These are phyloP conservation scores for Vitis amurensis DNA, from an alignment of 164 flowering plant species.

Conservation along the genomic window DNA sequence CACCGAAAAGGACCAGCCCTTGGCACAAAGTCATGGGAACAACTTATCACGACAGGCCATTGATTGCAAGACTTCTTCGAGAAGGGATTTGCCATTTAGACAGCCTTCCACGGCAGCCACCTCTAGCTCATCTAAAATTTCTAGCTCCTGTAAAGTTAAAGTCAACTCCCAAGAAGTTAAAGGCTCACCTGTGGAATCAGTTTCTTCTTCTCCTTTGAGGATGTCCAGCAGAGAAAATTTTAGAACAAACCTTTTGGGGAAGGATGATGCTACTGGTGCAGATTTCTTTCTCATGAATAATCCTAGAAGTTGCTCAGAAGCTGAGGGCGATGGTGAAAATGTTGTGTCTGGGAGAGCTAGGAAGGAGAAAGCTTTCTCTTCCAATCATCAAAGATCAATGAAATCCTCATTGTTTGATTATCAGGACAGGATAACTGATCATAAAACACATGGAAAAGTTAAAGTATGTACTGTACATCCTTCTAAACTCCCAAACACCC, in stretches of 20 bases:
- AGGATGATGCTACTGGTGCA: conserved; percentile 38
- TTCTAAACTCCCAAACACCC: conserved; percentile 26
- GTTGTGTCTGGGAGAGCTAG: conserved; percentile 31
- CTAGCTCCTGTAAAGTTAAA: conserved; percentile 67
- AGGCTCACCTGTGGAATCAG: conserved; percentile 95
- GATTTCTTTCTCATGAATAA: conserved; percentile 22
- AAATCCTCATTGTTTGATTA: conserved; percentile 42
- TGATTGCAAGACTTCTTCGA: conserved; percentile 45
- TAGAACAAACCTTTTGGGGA: conserved; percentile 29
- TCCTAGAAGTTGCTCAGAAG: conserved; percentile 45
- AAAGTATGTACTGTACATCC: conserved; percentile 22
- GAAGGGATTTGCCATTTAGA: conserved; percentile 44
- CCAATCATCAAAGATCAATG: conserved; percentile 27
- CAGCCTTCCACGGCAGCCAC: conserved; percentile 63
- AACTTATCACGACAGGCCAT: conserved; percentile 24
- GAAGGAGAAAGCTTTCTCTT: conserved; percentile 34
- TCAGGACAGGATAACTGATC: conserved; percentile 29
- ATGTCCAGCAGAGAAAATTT: conserved; percentile 44
- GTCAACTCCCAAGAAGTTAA: conserved; percentile 54
- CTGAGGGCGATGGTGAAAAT: conserved; percentile 50
- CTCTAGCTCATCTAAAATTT: conserved; percentile 92
- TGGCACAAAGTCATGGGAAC: conserved; percentile 24
- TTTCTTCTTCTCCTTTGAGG: conserved; percentile 90
- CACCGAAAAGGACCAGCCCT: conserved; percentile 20
- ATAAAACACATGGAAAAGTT: conserved; percentile 25